These are phyloP conservation scores for Pterocarpus santalinus DNA, from an alignment of 306 rosid genomes.

Conservation along the genomic window DNA sequence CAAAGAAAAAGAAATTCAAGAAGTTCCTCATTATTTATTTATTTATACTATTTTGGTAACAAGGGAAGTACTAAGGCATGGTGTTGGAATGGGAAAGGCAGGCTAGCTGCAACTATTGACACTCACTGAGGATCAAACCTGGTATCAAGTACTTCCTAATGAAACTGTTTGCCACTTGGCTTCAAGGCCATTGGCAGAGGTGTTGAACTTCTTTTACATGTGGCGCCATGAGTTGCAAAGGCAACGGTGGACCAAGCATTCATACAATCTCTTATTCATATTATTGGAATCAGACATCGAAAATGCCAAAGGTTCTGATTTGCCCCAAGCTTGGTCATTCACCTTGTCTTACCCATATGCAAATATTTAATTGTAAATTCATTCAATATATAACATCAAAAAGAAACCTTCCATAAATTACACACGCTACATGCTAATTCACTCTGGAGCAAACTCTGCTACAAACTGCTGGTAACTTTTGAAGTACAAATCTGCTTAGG, in stretches of 20 bases:
- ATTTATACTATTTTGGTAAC: background rate
- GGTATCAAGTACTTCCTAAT: conserved; percentile 9
- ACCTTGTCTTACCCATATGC: background rate
- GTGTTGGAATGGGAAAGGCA: background rate
- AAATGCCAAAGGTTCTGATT: conserved; percentile 21
- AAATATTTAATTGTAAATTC: background rate
- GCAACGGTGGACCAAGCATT: conserved; percentile 25
- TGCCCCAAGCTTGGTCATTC: conserved; percentile 21
- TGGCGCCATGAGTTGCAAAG: background rate
- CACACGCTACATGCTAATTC: conserved; percentile 9
- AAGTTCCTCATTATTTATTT: background rate
- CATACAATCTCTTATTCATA: conserved; percentile 4
- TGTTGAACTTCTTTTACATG: conserved; percentile 1
- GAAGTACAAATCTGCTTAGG: conserved; percentile 30
- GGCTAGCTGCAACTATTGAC: conserved; percentile 10
- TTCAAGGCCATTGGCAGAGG: conserved; percentile 17
- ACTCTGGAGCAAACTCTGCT: conserved; percentile 2
- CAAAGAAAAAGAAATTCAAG: conserved; percentile 17
- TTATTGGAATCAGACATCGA: background rate
- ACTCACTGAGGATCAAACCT: conserved; percentile 1
- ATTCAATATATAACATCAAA: background rate
- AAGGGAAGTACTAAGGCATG: background rate
- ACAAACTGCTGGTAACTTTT: conserved; percentile 8
- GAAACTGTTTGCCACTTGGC: conserved; percentile 17
- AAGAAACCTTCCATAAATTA: conserved; percentile 15